Evolutionary conservation across 352 stramenopile genomes (phyloP), one percentile per base, ranked within the genome.

Genomic region (Aphanomyces invadans): DNA sequence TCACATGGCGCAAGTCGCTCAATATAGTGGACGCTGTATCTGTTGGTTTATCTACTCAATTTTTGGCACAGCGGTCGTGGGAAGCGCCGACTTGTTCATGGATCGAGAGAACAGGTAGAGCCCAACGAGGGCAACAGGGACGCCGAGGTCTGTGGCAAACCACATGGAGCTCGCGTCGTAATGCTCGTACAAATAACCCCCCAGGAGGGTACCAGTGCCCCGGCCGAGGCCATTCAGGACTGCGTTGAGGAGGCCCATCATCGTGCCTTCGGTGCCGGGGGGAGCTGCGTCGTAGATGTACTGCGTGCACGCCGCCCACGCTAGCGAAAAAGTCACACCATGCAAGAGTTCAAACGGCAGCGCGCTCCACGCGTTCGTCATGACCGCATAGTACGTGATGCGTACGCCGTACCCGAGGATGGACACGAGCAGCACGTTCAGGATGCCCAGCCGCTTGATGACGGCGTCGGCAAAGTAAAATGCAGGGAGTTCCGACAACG

Each of bases 261-360:
- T 74, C 2, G 82, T 90, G 31, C 82, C 80, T 62, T 90, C 71
- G 19, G 71, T 81, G 19, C 84, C 84, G 12, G 71, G 65, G 42
- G 82, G 84, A 31, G 84, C 72, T 0, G 79, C 73, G 36, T 75
- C 70, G 71, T 90, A 92, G 2, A 90, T 70, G 69, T 92, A 92
- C 69, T 90, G 78, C 17, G 84, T 90, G 56, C 73, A 81, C 4
- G 82, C 81, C 4, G 84, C 82, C 84, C 80, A 90, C 1, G 80
- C 75, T 57, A 92, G 74, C 15, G 79, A 80, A 57, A 87, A 92
- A 4, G 84, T 90, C 48, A 83, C 65, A 3, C 84, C 81, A 66
- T 92, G 84, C 29, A 92, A 70, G 32, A 90, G 86, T 63, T 90
- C 84, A 66, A 90, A 89, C 0, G 84, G 84, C 49, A 92, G 89